Evolutionary conservation across 1,284 basidiomycete species (phyloP).

Genomic region (Meripilus lineatus): DNA sequence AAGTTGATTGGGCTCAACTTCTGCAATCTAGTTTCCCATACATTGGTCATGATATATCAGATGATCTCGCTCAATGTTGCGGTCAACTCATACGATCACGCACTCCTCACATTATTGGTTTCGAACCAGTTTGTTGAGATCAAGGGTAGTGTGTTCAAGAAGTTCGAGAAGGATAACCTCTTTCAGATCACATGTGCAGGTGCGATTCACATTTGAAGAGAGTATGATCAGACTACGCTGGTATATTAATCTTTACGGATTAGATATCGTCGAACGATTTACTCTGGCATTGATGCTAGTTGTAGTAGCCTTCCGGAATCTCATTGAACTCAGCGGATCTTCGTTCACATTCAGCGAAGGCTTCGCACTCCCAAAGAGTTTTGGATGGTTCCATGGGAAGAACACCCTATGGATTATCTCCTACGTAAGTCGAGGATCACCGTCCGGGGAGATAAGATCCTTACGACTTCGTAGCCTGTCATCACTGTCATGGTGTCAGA

Average conservation of each 20-base stretch:
- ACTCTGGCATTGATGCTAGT: conserved; percentile 89
- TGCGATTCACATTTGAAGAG: conserved; percentile 31
- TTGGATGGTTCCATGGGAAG: conserved; percentile 77
- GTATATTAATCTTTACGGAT: background rate
- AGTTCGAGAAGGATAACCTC: conserved; percentile 99
- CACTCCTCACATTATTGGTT: conserved; percentile 89
- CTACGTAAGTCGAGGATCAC: conserved; percentile 53
- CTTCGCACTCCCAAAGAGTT: conserved; percentile 77
- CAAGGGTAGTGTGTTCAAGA: conserved; percentile 99
- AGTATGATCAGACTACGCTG: too few species aligned
- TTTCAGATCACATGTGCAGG: conserved; percentile 98
- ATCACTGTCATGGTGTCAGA: conserved; percentile 90
- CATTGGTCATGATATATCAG: conserved; percentile 96
- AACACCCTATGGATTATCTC: conserved; percentile 86
- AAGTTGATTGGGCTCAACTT: background rate
- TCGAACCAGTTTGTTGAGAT: conserved; percentile 99
- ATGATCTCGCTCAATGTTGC: conserved; percentile 95
- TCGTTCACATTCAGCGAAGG: conserved; percentile 75
- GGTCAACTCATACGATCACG: conserved; percentile 98
- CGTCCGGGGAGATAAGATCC: background rate
- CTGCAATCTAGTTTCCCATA: conserved; percentile 67
- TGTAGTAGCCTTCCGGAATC: conserved; percentile 90
- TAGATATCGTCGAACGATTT: conserved; percentile 98
- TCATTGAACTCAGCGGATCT: conserved; percentile 91
- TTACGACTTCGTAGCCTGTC: conserved; percentile 62